Evolutionary conservation across 1,284 basidiomycete genomes (phyloP).

Genomic region (Athelia psychrophila): DNA sequence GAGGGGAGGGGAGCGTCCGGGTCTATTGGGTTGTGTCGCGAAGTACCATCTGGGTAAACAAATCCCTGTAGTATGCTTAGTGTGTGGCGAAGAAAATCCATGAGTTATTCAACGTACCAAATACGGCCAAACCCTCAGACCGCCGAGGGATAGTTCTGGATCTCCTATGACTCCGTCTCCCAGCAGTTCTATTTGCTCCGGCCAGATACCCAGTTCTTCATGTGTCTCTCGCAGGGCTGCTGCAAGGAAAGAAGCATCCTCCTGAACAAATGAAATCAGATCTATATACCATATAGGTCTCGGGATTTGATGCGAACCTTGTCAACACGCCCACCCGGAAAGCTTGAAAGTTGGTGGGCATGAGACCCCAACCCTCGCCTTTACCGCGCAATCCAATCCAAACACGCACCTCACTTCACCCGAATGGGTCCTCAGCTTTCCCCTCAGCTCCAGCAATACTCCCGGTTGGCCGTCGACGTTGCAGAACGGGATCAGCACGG

Average conservation of each 20-base stretch:
- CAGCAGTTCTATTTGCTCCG: constrained; percentile 58
- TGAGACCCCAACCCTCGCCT: neutral
- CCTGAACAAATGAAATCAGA: constrained; percentile 29
- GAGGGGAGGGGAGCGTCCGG: constrained; percentile 55
- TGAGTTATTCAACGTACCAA: constrained; percentile 64
- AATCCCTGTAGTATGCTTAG: constrained; percentile 51
- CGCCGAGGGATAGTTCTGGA: constrained; percentile 54
- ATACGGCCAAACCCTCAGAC: constrained; percentile 70
- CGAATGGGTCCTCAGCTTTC: constrained; percentile 66
- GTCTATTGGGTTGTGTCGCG: constrained; percentile 13
- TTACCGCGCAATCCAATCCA: neutral
- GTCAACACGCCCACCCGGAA: constrained; percentile 76
- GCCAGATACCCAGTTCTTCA: constrained; percentile 68
- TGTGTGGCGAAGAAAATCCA: neutral
- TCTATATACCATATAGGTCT: neutral
- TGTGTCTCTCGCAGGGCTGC: constrained; percentile 70
- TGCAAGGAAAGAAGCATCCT: constrained; percentile 49
- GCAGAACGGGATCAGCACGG: constrained; percentile 73
- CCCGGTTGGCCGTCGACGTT: constrained; percentile 66
- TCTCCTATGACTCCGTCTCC: constrained; percentile 53
- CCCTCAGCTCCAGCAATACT: constrained; percentile 69
- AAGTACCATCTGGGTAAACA: constrained; percentile 34
- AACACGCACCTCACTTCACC: constrained; percentile 74
- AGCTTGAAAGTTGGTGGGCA: constrained; percentile 52
- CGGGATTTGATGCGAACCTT: constrained; percentile 34